These are phyloP conservation scores for Trichoderma sp. DNA, from an alignment of 2,329 filamentous ascomycete genomes.

Conservation along the genomic window DNA sequence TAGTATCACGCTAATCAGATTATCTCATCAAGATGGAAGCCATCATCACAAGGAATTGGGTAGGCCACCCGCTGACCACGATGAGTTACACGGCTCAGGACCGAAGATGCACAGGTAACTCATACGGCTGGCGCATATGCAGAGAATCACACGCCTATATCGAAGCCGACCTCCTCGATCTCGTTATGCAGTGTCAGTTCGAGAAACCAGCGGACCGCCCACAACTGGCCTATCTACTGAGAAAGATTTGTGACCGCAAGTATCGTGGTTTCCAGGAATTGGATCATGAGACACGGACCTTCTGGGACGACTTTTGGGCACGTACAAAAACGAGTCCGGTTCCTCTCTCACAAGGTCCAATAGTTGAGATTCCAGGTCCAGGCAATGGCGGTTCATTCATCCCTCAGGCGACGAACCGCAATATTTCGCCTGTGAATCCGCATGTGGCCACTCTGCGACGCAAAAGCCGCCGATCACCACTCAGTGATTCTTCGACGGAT, in stretches of 20 bases:
- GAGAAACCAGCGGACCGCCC: conserved; percentile 31
- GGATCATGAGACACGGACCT: conserved; percentile 21
- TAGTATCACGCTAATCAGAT: background rate
- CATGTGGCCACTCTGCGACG: background rate
- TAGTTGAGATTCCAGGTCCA: background rate
- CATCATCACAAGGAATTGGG: conserved; percentile 25
- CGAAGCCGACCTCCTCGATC: conserved; percentile 27
- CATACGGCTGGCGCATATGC: conserved; percentile 28
- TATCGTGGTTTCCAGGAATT: conserved; percentile 22
- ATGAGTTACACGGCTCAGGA: background rate
- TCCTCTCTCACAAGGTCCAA: background rate
- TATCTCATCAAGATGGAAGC: conserved; percentile 29
- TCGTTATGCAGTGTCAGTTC: conserved; percentile 29
- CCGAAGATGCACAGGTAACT: background rate
- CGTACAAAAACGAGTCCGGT: background rate
- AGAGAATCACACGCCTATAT: conserved; percentile 9
- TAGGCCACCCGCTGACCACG: conserved; percentile 18
- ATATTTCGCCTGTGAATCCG: background rate
- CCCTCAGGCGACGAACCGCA: background rate
- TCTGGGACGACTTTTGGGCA: conserved; percentile 25
- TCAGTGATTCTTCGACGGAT: background rate
- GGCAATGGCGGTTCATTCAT: background rate
- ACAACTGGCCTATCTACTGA: conserved; percentile 25
- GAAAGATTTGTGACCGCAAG: conserved; percentile 25
- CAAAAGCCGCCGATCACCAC: background rate